Base-by-base conservation (phyloP, 768 basidiomycete species). In the Hygrophoropsis aurantiaca region DNA sequence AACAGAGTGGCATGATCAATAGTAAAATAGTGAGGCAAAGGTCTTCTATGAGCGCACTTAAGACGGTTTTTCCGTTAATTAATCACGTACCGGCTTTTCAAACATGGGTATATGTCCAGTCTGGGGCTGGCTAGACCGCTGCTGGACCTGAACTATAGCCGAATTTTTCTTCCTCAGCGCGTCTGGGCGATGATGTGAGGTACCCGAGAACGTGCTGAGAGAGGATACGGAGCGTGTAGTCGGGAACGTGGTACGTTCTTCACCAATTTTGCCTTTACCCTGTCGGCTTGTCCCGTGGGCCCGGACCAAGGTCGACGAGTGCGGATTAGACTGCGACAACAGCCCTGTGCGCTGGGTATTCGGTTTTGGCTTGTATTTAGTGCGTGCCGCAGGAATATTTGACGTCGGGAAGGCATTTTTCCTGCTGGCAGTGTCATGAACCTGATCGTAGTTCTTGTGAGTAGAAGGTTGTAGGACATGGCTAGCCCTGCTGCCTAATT, bases 51-150 rank as follows among this genome's bases (percentile, higher is more conserved):
- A 68, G 65, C 53, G 56, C 50, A 53, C 51, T 58, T 55, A 51
- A 47, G 44, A 45, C 42, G 16, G 51, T 50, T 35, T 44, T 50
- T 48, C 54, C 55, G 42, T 57, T 57, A 55, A 65, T 56, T 26
- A 51, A 37, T 42, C 34, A 56, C 69, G 59, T 62, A 70, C 68
- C 51, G 53, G 56, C 54, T 65, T 64, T 46, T 60, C 58, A 32
- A 55, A 49, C 47, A 57, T 54, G 52, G 62, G 56, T 51, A 59
- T 52, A 50, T 54, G 57, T 21, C 19, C 54, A 40, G 60, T 40
- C 47, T 49, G 53, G 50, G 46, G 35, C 39, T 53, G 53, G 9
- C 57, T 58, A 55, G 42, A 51, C 16, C 25, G 46, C 21, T 56
- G 48, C 7, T 36, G 43, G 21, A 20, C 32, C 39, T 44, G 40